Base-by-base conservation (phyloP, 768 basidiomycete species). In the Boletus coccyginus region DNA sequence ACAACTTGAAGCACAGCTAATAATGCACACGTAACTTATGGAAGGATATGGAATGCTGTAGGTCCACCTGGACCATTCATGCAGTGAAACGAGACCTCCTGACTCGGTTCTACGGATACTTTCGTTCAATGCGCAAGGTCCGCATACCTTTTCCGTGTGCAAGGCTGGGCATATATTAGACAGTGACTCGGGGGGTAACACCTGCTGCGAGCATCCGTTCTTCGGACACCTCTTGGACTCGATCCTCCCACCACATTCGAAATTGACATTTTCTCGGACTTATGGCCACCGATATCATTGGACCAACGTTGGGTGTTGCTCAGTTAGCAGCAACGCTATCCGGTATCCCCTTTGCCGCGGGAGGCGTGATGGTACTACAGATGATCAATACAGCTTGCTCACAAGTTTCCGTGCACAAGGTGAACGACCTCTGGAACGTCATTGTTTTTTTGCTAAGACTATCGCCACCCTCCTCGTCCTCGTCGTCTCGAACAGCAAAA, bases 341-440 rank as follows among this genome's bases (percentile, higher is more conserved):
- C 3, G 80, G 80, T 46, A 70, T 79, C 4, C 82, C 82, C 7
- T 78, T 75, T 43, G 74, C 76, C 29, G 73, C 78, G 0, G 73
- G 78, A 5, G 77, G 75, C 17, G 78, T 77, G 7, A 66, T 75
- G 52, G 57, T 76, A 0, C 59, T 83, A 10, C 71, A 78, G 57
- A 73, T 78, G 52, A 81, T 84, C 56, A 67, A 71, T n/a, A 54
- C 67, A 8, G 57, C 74, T 19, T 85, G 82, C 59, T 71, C 77
- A 8, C 71, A 81, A 53, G 73, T 84, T 19, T 64, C 73, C 21
- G 65, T 76, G 21, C 76, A 82, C 65, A 84, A 82, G 77, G 84
- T 82, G 49, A 55, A 60, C 46, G 39, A 48, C 57, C 43, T 52
- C 36, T 53, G 17, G 27, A 13, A 35, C 14, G 10, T 12, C 6